Base-by-base conservation (phyloP, 2,329 filamentous ascomycete genomes). In the Penicillium olsonii region DNA sequence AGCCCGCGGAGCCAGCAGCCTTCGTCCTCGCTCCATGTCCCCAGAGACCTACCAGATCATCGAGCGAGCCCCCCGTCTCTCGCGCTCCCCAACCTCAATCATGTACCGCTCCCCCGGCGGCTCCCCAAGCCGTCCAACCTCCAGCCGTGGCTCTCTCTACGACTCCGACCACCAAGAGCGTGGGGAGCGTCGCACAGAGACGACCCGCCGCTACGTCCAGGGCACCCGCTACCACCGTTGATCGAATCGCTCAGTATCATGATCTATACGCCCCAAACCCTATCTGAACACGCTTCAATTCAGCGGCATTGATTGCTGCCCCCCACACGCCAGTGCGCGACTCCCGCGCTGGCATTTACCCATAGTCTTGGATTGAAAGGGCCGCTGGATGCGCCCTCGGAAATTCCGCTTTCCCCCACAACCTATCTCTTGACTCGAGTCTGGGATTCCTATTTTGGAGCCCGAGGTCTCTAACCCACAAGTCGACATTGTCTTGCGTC, bases 101-200 rank as follows among this genome's bases (percentile, higher is more conserved):
- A 55, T 70, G 56, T 71, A 71, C 56, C 65, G 60, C 12, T 66
- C 64, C 6, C 64, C 68, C 24, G 66, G 65, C 20, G 56, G 56
- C 45, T 69, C 67, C 8, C 59, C 65, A 20, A 68, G 57, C 54
- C 64, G 68, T 11, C 67, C 68, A 31, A 67, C 68, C 10, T 60
- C 65, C 19, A 69, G 60, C 60, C 63, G 69, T 18, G 69, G 69
- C 12, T 72, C 69, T 3, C 53, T 72, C 26, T 72, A 71, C 42
- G 59, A 67, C 29, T 52, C 60, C 5, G 69, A 72, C 47, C 58
- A 54, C n/a, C 59, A 61, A 18, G 67, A 68, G 47, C 67, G 68
- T 9, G 55, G 64, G 15, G 68, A 68, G 51, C 68, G 68, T 58
- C 55, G 20, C 64, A 66, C 34, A 60, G 29, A 66, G 45, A 57